Base-by-base conservation (phyloP, 106 monocot genomes). In the Cymbidium sinense region DNA sequence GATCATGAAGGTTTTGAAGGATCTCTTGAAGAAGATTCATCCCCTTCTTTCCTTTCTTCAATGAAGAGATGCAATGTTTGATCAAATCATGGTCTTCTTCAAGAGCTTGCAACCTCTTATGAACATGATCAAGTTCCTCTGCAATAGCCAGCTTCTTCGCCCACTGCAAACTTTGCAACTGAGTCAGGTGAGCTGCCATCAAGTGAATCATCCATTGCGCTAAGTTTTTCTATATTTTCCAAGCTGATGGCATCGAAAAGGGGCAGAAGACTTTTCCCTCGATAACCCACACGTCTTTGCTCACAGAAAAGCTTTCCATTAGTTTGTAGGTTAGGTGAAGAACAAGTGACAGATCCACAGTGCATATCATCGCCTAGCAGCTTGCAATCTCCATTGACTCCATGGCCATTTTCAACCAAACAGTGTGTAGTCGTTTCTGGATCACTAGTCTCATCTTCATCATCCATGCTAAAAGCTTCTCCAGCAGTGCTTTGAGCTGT, bases 31-130 rank as follows among this genome's bases (percentile, higher is more conserved):
- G 86, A 77, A 95, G 85, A 77, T 86, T 74, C 75, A 89, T 79
- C 2, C 93, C 93, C 34, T 87, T 88, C 17, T 85, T 90, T 77
- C 95, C 95, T 77, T 86, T 87, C 77, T 87, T 93, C 82, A 95
- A 77, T 1, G 93, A 93, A 47, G 78, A 84, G 7, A 95, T 70
- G 72, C 90, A 88, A 50, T 91, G 85, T 79, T 86, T 93, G 25
- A 95, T 72, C 77, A 93, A 93, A 61, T 95, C 93, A 79, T 82
- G 79, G 71, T 95, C 95, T 15, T 83, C 90, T 61, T 95, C 95
- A 11, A 95, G 85, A 75, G 93, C 93, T 55, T 93, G 88, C 23
- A 95, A 79, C 71, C 93, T 93, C 75, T 90, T 83, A 79, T 93
- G 86, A 29, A 90, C 82, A 75, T 81, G 64, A 73, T 90, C 88